Evolutionary conservation across 192 early-diverging fungal species (phyloP), one percentile per base, ranked within the genome.

Genomic region (Rhizophagus sp.): DNA sequence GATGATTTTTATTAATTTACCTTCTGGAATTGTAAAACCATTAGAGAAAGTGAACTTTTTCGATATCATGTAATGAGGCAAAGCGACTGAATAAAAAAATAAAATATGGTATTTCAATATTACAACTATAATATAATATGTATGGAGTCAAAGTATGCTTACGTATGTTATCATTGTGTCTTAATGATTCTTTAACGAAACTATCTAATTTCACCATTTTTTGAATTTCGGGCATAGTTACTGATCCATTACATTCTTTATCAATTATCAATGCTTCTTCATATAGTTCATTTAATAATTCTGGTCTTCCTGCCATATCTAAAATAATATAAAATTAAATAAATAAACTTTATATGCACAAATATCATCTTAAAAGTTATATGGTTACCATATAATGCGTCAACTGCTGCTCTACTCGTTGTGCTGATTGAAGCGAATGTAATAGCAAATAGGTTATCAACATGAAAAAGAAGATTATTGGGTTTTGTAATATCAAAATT

Each of bases 141-240:
- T 50, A 8, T 30, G 22, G 12, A 11, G 2, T n/a, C 27, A 64
- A 41, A 12, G 11, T 72, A 27, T 27, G 5, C 24, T 11, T 41
- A 47, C 71, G 2, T 47, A 30, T 44, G 12, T 34, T 12, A 67
- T 19, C 65, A 19, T 0, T 19, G 33, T 67, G 25, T 33, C 65
- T 67, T 17, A 73, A 12, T 5, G 71, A 73, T 73, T 73, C 71
- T 44, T 73, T 73, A 52, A 73, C n/a, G n/a, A 73, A 73, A 25
- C 71, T 73, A 44, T 73, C 71, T 30, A 73, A 47, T 25, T 73
- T 73, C 27, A n/a, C n/a, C 71, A 73, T 73, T 50, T 50, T 73
- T 27, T 50, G 6, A 13, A 73, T 0, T 15, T 52, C 44, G 13
- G 33, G 0, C 2, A 73, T 3, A 13, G 17, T 50, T 15, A 25